phyloP scores from a whole-genome alignment of 352 stramenopile species.

The Phytophthora fragariae region DNA sequence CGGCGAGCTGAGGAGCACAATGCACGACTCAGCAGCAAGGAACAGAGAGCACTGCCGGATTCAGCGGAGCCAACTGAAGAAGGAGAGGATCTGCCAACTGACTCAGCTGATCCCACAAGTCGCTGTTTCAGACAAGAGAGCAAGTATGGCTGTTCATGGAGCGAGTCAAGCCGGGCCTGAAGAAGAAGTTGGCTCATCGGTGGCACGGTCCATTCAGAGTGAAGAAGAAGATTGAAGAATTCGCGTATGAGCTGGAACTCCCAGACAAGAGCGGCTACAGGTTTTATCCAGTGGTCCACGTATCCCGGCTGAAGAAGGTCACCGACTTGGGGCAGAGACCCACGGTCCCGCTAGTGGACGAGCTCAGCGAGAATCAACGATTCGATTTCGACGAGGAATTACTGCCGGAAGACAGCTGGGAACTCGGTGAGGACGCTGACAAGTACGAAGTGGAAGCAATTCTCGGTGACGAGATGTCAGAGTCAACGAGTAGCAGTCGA shows the following conservation, averaged over 20 bases:
- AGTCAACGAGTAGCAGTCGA: too few species aligned
- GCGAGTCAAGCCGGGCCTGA: neutral
- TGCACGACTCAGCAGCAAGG: neutral
- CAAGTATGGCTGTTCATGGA: slow-evolving; percentile 5
- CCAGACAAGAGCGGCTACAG: neutral
- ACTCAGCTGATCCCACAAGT: neutral
- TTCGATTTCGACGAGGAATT: too few species aligned
- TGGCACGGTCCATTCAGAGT: slow-evolving; percentile 1
- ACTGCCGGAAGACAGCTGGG: too few species aligned
- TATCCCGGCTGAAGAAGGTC: slow-evolving; percentile 7
- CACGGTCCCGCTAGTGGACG: too few species aligned
- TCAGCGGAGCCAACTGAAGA: too few species aligned
- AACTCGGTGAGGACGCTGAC: too few species aligned
- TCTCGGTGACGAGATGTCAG: too few species aligned
- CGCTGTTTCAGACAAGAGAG: neutral
- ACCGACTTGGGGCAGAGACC: too few species aligned
- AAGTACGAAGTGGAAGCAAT: too few species aligned
- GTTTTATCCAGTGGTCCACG: slow-evolving; percentile 13
- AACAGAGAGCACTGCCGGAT: neutral
- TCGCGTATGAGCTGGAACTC: slow-evolving; percentile 11
- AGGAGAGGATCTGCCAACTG: too few species aligned
- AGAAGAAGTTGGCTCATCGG: slow-evolving; percentile 1
- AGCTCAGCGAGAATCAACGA: too few species aligned
- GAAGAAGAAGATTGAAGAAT: slow-evolving; percentile 9
- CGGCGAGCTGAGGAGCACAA: neutral